These are phyloP conservation scores for Myxozyma melibiosi DNA, from an alignment of 805 yeast species.

Conservation along the genomic window DNA sequence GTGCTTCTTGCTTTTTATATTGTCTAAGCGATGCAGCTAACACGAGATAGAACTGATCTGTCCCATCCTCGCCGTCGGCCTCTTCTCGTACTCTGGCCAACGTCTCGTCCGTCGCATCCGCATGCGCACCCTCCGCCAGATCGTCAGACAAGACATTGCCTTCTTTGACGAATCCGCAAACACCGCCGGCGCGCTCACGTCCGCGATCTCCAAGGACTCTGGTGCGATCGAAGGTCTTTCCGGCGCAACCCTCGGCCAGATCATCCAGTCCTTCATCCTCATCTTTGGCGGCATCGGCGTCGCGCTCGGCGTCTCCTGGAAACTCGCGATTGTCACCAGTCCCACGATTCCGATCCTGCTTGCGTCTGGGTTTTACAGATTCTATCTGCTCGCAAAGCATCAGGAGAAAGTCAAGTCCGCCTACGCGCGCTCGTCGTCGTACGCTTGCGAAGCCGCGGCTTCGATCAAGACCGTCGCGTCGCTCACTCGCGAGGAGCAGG, in stretches of 20 bases:
- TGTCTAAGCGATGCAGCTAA: conserved; percentile 38
- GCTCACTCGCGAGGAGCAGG: conserved; percentile 47
- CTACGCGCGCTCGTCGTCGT: conserved; percentile 35
- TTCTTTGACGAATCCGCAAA: conserved; percentile 38
- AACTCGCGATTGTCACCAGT: conserved; percentile 47
- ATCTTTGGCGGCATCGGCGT: conserved; percentile 46
- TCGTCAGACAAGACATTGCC: conserved; percentile 38
- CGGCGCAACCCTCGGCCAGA: conserved; percentile 40
- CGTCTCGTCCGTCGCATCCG: conserved; percentile 39
- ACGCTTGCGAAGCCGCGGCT: conserved; percentile 47
- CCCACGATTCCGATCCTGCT: conserved; percentile 44
- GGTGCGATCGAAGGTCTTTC: conserved; percentile 39
- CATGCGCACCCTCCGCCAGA: conserved; percentile 34
- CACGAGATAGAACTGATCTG: conserved; percentile 32
- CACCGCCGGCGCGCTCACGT: conserved; percentile 38
- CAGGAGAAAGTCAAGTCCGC: conserved; percentile 45
- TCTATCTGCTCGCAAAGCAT: conserved; percentile 42
- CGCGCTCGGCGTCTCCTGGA: conserved; percentile 46
- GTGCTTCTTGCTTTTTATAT: conserved; percentile 40
- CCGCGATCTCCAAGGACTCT: conserved; percentile 38
- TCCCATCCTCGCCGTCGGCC: conserved; percentile 31
- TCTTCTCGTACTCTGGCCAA: conserved; percentile 33
- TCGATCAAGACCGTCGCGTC: conserved; percentile 49
- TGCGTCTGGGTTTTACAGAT: conserved; percentile 47
- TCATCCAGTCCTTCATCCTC: conserved; percentile 41